A percentile compares a stretch with the other conserved stretches of the same genome.
These are phyloP conservation scores for Aspergillus indologenus DNA, from an alignment of 495 filamentous ascomycete genomes.

Conservation along the genomic window DNA sequence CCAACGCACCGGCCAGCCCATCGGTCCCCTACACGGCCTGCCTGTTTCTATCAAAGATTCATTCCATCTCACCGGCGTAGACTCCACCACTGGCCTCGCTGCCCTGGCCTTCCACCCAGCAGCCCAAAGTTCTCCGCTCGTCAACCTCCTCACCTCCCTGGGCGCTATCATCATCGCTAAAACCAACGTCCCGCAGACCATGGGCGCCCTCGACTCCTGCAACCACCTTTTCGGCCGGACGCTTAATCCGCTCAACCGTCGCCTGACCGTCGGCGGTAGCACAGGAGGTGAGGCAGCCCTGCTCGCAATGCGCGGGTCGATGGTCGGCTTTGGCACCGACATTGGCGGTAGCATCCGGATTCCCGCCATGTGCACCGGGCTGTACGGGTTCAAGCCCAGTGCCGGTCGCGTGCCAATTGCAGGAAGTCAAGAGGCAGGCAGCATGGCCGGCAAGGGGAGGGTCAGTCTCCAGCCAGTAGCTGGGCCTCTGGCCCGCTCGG, in stretches of 20 bases:
- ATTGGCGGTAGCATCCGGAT: slow-evolving; percentile 63
- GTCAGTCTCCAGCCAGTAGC: slow-evolving; percentile 46
- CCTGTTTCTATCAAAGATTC: slow-evolving; percentile 65
- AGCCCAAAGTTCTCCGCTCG: slow-evolving; percentile 39
- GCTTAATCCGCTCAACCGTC: slow-evolving; percentile 59
- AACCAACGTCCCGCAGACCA: slow-evolving; percentile 60
- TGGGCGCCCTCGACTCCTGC: slow-evolving; percentile 39
- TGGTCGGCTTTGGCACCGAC: slow-evolving; percentile 66
- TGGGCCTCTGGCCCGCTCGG: slow-evolving; percentile 46
- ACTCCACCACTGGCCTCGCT: slow-evolving; percentile 59
- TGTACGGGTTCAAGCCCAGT: slow-evolving; percentile 60
- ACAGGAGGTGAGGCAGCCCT: slow-evolving; percentile 67
- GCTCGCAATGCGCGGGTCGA: slow-evolving; percentile 57
- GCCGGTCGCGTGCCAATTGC: slow-evolving; percentile 53
- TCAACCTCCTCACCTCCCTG: slow-evolving; percentile 38
- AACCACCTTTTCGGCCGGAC: slow-evolving; percentile 56
- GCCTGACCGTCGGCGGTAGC: slow-evolving; percentile 57
- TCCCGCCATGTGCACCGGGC: slow-evolving; percentile 56
- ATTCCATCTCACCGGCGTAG: slow-evolving; percentile 58
- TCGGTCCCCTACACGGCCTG: slow-evolving; percentile 66
- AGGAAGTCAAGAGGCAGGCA: slow-evolving; percentile 42
- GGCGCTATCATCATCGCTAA: slow-evolving; percentile 62
- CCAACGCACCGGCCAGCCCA: slow-evolving; percentile 39
- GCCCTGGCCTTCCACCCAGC: slow-evolving; percentile 51
- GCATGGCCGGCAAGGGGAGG: slow-evolving; percentile 35